Evolutionary conservation across 345 rosid genomes (phyloP).

Genomic region (Combretum micranthum): DNA sequence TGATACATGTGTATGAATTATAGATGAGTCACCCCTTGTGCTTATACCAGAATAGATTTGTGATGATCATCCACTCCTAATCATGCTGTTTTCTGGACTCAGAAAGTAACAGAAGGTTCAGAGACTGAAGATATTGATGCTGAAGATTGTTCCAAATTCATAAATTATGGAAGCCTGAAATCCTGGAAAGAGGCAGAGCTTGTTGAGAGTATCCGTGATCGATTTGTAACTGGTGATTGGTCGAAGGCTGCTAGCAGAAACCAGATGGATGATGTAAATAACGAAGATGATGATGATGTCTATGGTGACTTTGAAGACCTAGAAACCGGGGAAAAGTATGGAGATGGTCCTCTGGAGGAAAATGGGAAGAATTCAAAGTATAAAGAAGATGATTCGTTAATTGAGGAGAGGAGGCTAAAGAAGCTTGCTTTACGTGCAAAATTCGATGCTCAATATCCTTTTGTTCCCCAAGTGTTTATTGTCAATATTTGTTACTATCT

Average conservation of each 20-base stretch:
- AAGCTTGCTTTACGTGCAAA: slow-evolving; percentile 76
- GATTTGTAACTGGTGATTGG: slow-evolving; percentile 92
- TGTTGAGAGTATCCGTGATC: slow-evolving; percentile 68
- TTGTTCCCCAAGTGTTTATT: slow-evolving; percentile 11
- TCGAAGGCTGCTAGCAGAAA: slow-evolving; percentile 65
- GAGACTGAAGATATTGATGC: slow-evolving; percentile 30
- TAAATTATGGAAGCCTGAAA: slow-evolving; percentile 33
- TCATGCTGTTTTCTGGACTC: slow-evolving; percentile 11
- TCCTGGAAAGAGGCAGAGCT: slow-evolving; percentile 62
- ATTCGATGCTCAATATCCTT: slow-evolving; percentile 92
- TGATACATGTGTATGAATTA: too few species aligned
- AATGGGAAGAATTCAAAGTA: slow-evolving; percentile 20
- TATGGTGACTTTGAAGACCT: slow-evolving; percentile 92
- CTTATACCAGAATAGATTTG: too few species aligned
- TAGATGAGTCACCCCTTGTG: too few species aligned
- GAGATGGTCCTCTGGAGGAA: slow-evolving; percentile 23
- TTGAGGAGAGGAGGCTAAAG: slow-evolving; percentile 61
- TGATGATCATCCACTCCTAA: background rate
- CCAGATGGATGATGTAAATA: slow-evolving; percentile 21
- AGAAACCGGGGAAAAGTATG: slow-evolving; percentile 67
- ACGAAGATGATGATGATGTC: slow-evolving; percentile 40
- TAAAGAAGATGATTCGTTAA: slow-evolving; percentile 36
- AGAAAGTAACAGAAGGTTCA: slow-evolving; percentile 43
- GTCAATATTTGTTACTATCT: slow-evolving; percentile 1
- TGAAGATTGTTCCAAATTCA: slow-evolving; percentile 78